Base-by-base conservation (phyloP, 2,329 filamentous ascomycete species). In the Calonectria henricotiae region DNA sequence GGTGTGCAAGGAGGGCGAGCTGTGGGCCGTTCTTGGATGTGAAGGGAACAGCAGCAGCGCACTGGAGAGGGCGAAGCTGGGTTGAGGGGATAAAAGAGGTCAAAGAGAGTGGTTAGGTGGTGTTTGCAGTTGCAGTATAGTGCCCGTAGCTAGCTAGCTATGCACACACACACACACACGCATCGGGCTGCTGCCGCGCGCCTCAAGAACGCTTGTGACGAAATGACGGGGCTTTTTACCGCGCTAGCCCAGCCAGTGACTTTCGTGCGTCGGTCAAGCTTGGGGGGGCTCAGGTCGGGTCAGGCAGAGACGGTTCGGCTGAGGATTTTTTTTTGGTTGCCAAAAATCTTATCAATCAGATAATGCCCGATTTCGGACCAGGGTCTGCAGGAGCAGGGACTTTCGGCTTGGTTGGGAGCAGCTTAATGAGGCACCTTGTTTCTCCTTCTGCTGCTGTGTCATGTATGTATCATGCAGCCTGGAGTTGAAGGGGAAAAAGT, bases 301-400 rank as follows among this genome's bases (percentile, higher is more conserved):
- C 17, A 20, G 49, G 35, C 49, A 39, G 11, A 41, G 25, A n/a
- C 37, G 23, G 47, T 5, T 27, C 47, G 46, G 37, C 54, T 39
- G 51, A 58, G 51, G 37, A 25, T 39, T 58, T 37, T 41, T 32
- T 41, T 58, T 37, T 41, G 20, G 25, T 41, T 37, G 37, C 39
- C 25, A 23, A 44, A 58, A 68, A 75, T 75, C 73, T 75, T 74
- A 75, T 75, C 73, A 75, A 74, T 74, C 72, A 67, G 73, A 75
- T 75, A 73, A 74, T 63, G 30, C 70, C 64, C 68, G 64, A 61
- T 62, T 54, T 72, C 67, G 70, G 70, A 62, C 27, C 47, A 62
- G 39, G 61, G 60, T 5, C 51, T 58, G 51, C 39, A 61, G 23
- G 35, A 23, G 54, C 64, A 39, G 32, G 51, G 64, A 27, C 37